These are phyloP conservation scores for Dendrobium huoshanense DNA, from an alignment of 106 monocot genomes.

Conservation along the genomic window DNA sequence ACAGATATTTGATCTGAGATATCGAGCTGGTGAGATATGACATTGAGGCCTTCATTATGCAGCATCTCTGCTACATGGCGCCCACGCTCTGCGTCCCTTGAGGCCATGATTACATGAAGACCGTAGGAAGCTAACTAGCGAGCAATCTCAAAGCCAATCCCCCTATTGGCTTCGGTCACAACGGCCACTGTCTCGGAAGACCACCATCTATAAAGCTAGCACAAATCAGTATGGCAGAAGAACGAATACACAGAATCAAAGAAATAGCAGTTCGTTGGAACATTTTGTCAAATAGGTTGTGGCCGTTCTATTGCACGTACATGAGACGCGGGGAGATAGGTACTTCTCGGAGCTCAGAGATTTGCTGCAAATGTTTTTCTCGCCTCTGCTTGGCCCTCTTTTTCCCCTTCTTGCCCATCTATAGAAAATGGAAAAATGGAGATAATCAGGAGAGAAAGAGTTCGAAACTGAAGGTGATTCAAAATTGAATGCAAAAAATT, in stretches of 20 bases:
- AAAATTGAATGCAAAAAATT: no score
- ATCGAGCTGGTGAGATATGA: conserved; percentile 60
- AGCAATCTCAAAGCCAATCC: conserved; percentile 80
- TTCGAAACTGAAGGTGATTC: no score
- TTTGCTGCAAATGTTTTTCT: conserved; percentile 50
- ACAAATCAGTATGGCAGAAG: not conserved
- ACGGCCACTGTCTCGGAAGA: conserved; percentile 54
- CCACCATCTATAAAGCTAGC: conserved; percentile 51
- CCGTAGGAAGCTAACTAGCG: conserved; percentile 59
- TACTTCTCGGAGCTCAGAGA: conserved; percentile 48
- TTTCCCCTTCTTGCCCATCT: conserved; percentile 86
- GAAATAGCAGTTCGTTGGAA: not conserved
- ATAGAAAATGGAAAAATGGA: not conserved
- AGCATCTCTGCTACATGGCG: conserved; percentile 24
- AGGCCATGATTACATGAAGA: conserved; percentile 55
- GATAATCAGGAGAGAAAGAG: not conserved
- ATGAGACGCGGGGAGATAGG: conserved; percentile 36
- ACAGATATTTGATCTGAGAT: conserved; percentile 49
- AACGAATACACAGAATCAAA: not conserved
- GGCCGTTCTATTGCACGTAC: conserved; percentile 10
- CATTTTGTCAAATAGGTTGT: conserved; percentile 27
- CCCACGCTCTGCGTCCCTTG: conserved; percentile 45
- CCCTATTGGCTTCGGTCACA: conserved; percentile 75
- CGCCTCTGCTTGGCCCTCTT: conserved; percentile 66
- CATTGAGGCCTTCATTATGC: conserved; percentile 17